These are phyloP conservation scores for Phoma sp. DNA, from an alignment of 2,329 filamentous ascomycete genomes.

Conservation along the genomic window DNA sequence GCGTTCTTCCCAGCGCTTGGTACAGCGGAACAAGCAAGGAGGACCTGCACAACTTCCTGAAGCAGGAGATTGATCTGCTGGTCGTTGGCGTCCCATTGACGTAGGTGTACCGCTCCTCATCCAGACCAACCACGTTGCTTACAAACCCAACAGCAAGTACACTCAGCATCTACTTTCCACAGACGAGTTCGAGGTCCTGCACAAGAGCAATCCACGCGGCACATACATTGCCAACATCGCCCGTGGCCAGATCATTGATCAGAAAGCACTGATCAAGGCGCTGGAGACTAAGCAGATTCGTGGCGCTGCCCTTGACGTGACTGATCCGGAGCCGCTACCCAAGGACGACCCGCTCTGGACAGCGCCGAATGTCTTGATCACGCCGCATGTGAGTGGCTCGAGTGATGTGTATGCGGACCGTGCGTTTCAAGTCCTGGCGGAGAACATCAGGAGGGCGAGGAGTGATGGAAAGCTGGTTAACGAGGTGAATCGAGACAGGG, in stretches of 20 bases:
- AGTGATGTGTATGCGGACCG: slow-evolving; percentile 63
- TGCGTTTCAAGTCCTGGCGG: slow-evolving; percentile 63
- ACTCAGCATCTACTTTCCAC: slow-evolving; percentile 63
- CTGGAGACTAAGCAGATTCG: slow-evolving; percentile 62
- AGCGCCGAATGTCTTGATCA: slow-evolving; percentile 72
- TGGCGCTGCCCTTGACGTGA: slow-evolving; percentile 79
- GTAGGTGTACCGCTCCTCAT: slow-evolving; percentile 25
- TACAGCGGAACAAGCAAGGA: slow-evolving; percentile 62
- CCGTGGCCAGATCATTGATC: slow-evolving; percentile 68
- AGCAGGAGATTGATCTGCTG: slow-evolving; percentile 63
- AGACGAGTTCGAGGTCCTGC: slow-evolving; percentile 63
- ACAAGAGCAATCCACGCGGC: slow-evolving; percentile 48
- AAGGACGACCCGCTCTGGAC: slow-evolving; percentile 72
- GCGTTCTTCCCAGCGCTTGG: slow-evolving; percentile 62
- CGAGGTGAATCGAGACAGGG: slow-evolving; percentile 64
- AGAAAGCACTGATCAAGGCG: slow-evolving; percentile 67
- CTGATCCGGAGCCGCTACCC: slow-evolving; percentile 79
- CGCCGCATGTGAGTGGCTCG: slow-evolving; percentile 66
- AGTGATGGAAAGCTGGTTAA: slow-evolving; percentile 66
- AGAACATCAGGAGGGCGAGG: slow-evolving; percentile 62
- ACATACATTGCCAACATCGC: slow-evolving; percentile 76
- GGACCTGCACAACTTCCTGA: slow-evolving; percentile 60
- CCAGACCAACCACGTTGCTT: background rate
- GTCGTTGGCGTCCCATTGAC: slow-evolving; percentile 65
- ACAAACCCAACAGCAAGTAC: slow-evolving; percentile 35